Base-by-base conservation (phyloP, 1,139 yeast species). In the Arxiozyma telluris region DNA sequence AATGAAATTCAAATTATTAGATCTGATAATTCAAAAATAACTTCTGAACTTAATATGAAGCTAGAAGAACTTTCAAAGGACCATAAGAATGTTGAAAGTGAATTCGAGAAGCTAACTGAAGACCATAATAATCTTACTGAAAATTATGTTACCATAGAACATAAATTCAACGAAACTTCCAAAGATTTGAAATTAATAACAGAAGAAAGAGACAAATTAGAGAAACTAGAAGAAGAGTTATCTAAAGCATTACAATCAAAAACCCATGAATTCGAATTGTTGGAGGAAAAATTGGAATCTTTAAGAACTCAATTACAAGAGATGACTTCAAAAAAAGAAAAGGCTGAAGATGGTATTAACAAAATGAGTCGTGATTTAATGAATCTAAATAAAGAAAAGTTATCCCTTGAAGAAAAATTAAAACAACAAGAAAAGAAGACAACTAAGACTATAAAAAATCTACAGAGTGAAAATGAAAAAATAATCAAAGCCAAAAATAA, bases 351-450 rank as follows among this genome's bases (percentile, higher is more conserved):
- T 57, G 97, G 96, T 6, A 84, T 91, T 54, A 91, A 89, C 66
- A 89, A 89, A 61, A 88, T 91, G 96, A 86, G 85, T 56, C 76
- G 93, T 48, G 97, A 90, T 59, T 73, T 91, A 43, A 80, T 89
- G 66, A 79, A 79, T 46, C 71, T 89, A 46, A 78, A 82, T 0
- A 81, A 81, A 55, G 82, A 81, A 41, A 83, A 83, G 56, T 80
- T 77, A 1, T 78, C 78, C 0, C 62, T 77, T 1, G 85, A 81
- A 50, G 73, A 73, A 47, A 72, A 71, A 17, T 67, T 79, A 59
- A 76, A 68, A 57, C 65, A 55, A 55, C 66, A 66, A 67, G 79
- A 71, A 52, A 79, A 75, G 49, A 80, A 79, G 17, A 58, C 72
- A 1, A 63, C 59, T 7, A 63, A 58, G 17, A 38, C 59, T 2